Conservation (phyloP, 768 basidiomycete species). For the Xerocomus brunneocitrinus region DNA sequence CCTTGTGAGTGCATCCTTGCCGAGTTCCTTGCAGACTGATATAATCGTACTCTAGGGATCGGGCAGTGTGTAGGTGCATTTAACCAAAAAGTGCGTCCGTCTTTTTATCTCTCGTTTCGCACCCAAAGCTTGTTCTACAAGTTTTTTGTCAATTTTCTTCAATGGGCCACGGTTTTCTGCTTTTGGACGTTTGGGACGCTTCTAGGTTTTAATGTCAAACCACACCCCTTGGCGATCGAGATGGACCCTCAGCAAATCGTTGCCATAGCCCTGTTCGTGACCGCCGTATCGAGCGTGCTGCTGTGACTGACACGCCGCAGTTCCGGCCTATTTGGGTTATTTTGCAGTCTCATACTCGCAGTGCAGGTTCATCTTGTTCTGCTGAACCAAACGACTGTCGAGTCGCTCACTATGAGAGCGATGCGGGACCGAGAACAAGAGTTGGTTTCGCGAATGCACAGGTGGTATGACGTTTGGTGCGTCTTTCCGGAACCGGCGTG, state of each 20-base stretch:
- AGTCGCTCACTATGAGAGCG: slow-evolving; percentile 53
- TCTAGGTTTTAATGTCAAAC: slow-evolving; percentile 46
- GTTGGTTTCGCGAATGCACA: slow-evolving; percentile 46
- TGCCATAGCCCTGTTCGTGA: slow-evolving; percentile 66
- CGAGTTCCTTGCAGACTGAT: background rate
- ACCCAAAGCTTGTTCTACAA: slow-evolving; percentile 20
- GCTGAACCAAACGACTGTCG: slow-evolving; percentile 73
- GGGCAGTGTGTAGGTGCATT: slow-evolving; percentile 92
- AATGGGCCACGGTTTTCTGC: slow-evolving; percentile 57
- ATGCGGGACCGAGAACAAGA: slow-evolving; percentile 63
- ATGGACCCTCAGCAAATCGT: slow-evolving; percentile 69
- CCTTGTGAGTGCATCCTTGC: slow-evolving; percentile 53
- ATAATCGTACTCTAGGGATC: slow-evolving; percentile 53
- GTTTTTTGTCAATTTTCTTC: slow-evolving; percentile 83
- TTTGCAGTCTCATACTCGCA: slow-evolving; percentile 52
- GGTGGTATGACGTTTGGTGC: slow-evolving; percentile 53
- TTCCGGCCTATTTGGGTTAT: slow-evolving; percentile 65
- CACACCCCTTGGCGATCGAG: slow-evolving; percentile 18
- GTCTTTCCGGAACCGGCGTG: slow-evolving; percentile 18
- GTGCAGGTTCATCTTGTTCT: slow-evolving; percentile 61
- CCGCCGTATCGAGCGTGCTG: background rate
- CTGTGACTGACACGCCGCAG: slow-evolving; percentile 35
- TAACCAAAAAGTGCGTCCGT: slow-evolving; percentile 70
- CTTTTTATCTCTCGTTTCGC: background rate
- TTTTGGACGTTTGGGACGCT: slow-evolving; percentile 61